These are phyloP conservation scores for Canna indica DNA, from an alignment of 176 grass and related monocot species.

Conservation along the genomic window DNA sequence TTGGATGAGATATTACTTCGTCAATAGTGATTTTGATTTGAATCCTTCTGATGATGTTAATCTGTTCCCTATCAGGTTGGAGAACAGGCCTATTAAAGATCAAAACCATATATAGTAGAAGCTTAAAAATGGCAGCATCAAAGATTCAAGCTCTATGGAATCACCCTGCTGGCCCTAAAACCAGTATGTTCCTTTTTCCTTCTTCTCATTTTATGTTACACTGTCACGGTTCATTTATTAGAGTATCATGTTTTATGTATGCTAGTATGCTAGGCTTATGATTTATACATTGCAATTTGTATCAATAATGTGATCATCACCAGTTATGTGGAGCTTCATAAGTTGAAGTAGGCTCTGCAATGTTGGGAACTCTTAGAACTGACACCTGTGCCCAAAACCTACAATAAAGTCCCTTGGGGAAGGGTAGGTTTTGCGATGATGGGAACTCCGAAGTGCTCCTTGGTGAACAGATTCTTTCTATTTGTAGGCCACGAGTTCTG, in stretches of 20 bases:
- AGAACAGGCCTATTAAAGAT: background rate
- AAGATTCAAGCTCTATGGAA: conserved; percentile 31
- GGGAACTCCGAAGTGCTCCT: no score
- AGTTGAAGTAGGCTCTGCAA: no score
- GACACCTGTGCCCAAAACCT: no score
- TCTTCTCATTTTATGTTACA: no score
- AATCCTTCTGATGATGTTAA: background rate
- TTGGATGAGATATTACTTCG: no score
- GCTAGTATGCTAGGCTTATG: no score
- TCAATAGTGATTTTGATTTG: background rate
- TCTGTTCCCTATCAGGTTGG: background rate
- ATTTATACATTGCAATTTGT: background rate
- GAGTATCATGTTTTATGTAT: no score
- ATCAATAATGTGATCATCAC: background rate
- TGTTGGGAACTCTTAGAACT: no score
- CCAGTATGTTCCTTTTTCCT: conserved; percentile 13
- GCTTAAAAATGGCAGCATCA: conserved; percentile 19
- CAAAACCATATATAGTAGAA: background rate
- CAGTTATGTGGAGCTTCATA: background rate
- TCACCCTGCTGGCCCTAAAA: conserved; percentile 28
- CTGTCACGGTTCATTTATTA: conserved; percentile 28
- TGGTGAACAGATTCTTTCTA: no score
- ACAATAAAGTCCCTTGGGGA: no score
- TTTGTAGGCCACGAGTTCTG: no score
- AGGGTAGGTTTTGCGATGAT: no score